phyloP scores from a whole-genome alignment of 2,329 filamentous ascomycete species.

The Onygenales sp. region DNA sequence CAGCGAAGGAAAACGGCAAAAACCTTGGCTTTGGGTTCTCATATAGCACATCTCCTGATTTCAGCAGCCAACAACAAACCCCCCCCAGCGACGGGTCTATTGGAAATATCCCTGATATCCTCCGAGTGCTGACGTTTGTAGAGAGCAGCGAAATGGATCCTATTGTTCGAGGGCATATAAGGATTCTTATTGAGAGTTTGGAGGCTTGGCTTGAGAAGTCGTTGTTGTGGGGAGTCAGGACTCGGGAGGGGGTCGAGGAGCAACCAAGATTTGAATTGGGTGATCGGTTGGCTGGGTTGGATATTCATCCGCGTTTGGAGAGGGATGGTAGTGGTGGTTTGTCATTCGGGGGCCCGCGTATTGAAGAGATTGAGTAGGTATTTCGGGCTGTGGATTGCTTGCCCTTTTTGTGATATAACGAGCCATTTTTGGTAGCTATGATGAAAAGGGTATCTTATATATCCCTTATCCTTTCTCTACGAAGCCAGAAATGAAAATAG shows the following conservation, averaged over 20 bases:
- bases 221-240: slow-evolving; percentile 29
- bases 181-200: slow-evolving; percentile 30
- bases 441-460: too few species aligned
- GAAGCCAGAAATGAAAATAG: too few species aligned
- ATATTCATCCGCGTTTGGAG: slow-evolving; percentile 22
- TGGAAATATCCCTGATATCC: slow-evolving; percentile 30
- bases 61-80: neutral
- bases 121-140: slow-evolving; percentile 27
- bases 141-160: slow-evolving; percentile 29
- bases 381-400: neutral
- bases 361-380: slow-evolving; percentile 34
- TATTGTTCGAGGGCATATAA: slow-evolving; percentile 31
- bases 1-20: slow-evolving; percentile 21
- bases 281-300: slow-evolving; percentile 29
- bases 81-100: slow-evolving; percentile 17
- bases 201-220: slow-evolving; percentile 36
- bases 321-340: slow-evolving; percentile 12
- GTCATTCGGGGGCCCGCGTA: slow-evolving; percentile 19
- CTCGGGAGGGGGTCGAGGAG: slow-evolving; percentile 11
- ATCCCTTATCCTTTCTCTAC: too few species aligned
- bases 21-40: slow-evolving; percentile 33
- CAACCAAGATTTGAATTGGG: slow-evolving; percentile 23
- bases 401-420: too few species aligned
- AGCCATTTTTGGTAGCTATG: too few species aligned
- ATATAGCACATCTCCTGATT: slow-evolving; percentile 9